These are phyloP conservation scores for Sugiyamaella lignohabitans DNA, from an alignment of 805 yeast genomes.

Conservation along the genomic window DNA sequence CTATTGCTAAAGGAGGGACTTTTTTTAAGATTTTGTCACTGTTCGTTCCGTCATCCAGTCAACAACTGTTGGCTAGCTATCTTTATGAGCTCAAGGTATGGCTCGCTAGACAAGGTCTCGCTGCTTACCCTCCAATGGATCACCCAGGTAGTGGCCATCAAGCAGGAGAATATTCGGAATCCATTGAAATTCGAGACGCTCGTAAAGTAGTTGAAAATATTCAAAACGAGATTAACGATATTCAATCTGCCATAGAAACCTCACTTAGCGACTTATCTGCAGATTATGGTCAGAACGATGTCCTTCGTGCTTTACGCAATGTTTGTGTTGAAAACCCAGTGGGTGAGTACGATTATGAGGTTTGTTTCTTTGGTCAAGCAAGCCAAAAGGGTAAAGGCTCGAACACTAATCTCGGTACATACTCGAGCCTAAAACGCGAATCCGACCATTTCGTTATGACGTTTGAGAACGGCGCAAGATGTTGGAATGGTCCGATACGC, in stretches of 20 bases:
- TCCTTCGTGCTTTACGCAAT: conserved; percentile 52
- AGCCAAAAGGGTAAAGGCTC: conserved; percentile 50
- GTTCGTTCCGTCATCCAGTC: neutral
- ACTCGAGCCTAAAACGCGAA: conserved; percentile 13
- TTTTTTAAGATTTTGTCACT: neutral
- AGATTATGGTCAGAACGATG: conserved; percentile 53
- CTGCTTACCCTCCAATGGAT: conserved; percentile 8
- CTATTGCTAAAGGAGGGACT: neutral
- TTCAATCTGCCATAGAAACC: conserved; percentile 17
- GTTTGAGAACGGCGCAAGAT: conserved; percentile 62
- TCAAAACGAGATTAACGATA: conserved; percentile 15
- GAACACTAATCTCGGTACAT: conserved; percentile 46
- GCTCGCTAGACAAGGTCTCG: conserved; percentile 17
- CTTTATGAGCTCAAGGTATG: conserved; percentile 5
- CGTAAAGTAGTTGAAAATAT: conserved; percentile 17
- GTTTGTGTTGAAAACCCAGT: conserved; percentile 43
- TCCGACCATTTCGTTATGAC: conserved; percentile 29
- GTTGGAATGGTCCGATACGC: conserved; percentile 94
- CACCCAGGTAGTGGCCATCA: conserved; percentile 1
- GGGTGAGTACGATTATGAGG: conserved; percentile 66
- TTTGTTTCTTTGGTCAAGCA: conserved; percentile 52
- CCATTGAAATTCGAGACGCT: conserved; percentile 14
- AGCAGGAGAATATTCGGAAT: conserved; percentile 5
- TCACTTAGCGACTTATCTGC: conserved; percentile 19
- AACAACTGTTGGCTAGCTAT: neutral